Conservation (phyloP, 495 filamentous ascomycete species). For the Aspergillus sclerotioniger region DNA sequence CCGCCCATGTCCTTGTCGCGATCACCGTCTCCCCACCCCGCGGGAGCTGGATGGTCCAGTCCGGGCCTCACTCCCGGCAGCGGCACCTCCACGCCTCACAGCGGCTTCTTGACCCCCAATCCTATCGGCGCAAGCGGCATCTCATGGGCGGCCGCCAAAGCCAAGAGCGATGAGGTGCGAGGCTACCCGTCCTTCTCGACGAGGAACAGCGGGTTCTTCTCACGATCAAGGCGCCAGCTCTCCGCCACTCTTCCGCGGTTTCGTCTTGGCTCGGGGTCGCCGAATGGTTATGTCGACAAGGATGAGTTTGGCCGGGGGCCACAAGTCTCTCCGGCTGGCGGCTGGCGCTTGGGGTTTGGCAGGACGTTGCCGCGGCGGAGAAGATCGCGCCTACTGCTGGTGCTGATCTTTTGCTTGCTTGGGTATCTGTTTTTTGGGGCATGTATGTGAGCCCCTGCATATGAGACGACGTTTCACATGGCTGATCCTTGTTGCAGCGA, state of each 20-base stretch:
- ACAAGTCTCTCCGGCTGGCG: conserved; percentile 24
- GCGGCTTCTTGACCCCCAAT: conserved; percentile 42
- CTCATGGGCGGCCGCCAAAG: conserved; percentile 78
- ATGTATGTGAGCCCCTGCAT: conserved; percentile 29
- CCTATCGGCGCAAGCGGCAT: conserved; percentile 46
- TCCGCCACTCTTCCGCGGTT: conserved; percentile 75
- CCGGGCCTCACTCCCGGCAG: conserved; percentile 72
- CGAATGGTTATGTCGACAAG: conserved; percentile 64
- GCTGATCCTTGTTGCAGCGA: conserved; percentile 17
- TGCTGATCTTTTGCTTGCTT: conserved; percentile 58
- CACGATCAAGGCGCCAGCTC: conserved; percentile 70
- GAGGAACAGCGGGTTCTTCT: conserved; percentile 77
- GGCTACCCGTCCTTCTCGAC: conserved; percentile 81
- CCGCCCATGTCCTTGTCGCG: conserved; percentile 75
- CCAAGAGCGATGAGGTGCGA: conserved; percentile 71
- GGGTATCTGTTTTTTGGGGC: conserved; percentile 61
- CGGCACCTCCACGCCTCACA: conserved; percentile 65
- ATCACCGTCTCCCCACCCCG: conserved; percentile 73
- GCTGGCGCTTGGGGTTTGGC: conserved; percentile 32
- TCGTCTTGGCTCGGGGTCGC: conserved; percentile 26
- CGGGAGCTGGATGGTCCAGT: conserved; percentile 81
- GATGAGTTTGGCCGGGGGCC: conserved; percentile 63
- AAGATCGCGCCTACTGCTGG: conserved; percentile 59
- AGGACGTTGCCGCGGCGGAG: conserved; percentile 46
- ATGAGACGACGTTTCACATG: neutral